Evolutionary conservation across 2,329 filamentous ascomycete genomes (phyloP), one percentile per base, ranked within the genome.

Genomic region (Lachnellula hyalina): DNA sequence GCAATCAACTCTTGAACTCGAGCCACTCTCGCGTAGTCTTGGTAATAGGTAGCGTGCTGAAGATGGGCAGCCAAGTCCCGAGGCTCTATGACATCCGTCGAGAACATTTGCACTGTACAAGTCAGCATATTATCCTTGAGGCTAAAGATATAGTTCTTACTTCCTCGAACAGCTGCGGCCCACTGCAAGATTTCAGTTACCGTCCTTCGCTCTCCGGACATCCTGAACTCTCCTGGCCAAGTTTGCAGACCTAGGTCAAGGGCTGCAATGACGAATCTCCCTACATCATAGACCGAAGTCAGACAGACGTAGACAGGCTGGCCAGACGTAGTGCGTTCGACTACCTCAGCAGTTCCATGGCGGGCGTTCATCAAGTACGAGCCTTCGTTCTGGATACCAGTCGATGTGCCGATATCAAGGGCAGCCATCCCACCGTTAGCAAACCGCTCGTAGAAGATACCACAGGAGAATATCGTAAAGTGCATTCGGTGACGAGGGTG

Each of bases 371-470:
- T 74, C 49, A 91, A 74, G 62, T 86, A 90, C 62, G 82, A 80
- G 5, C 86, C 85, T 59, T 85, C 79, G 35, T 61, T 57, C 8
- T 74, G 72, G 21, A 83, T 72, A 17, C 79, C 77, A 42, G 76
- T 78, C n/a, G 77, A 76, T 6, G 68, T 57, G 0, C 86, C 86
- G 47, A 90, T 83, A 35, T 77, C 74, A 52, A 82, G 76, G 17
- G 75, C 73, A 12, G 75, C 75, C 55, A 91, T 76, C 0, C 88
- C 88, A 3, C 81, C 82, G 0, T 83, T 84, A 19, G 82, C 82
- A 63, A 91, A 90, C 0, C 86, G 76, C 67, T 91, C 87, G 75
- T 90, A 91, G 60, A 91, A 83, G 32, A 90, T 71, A 19, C 88
- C 88, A 62, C 88, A 91, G 0, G 84, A 81, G 69, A 91, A 90